Percentiles rank a stretch among this genome's conserved stretches.
These are phyloP conservation scores for Asterophora lycoperdoides DNA, from an alignment of 768 basidiomycete species.

Conservation along the genomic window DNA sequence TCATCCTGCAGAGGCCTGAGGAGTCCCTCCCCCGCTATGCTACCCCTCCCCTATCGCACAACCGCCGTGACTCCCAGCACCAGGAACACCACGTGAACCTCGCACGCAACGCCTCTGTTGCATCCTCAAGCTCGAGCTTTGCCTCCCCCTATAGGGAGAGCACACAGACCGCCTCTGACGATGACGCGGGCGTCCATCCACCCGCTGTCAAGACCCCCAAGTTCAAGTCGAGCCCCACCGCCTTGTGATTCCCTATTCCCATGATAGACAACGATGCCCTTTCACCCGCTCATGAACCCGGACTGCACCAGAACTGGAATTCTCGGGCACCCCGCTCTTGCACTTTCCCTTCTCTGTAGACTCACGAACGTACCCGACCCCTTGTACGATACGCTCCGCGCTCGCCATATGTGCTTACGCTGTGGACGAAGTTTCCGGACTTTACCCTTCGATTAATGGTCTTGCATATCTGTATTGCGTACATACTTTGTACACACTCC, in stretches of 20 bases:
- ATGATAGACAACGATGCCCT: too few relatives aligned
- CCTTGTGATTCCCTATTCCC: slow-evolving; percentile 15
- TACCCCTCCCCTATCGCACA: slow-evolving; percentile 26
- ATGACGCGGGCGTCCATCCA: background rate
- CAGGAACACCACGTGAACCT: slow-evolving; percentile 14
- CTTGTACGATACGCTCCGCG: too few relatives aligned
- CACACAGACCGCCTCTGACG: slow-evolving; percentile 9
- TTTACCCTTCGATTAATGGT: slow-evolving; percentile 4
- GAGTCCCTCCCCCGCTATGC: slow-evolving; percentile 55
- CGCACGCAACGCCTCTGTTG: slow-evolving; percentile 27
- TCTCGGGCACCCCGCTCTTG: background rate
- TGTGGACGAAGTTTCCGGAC: background rate
- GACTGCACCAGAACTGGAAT: slow-evolving; percentile 11
- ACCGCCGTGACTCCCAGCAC: background rate
- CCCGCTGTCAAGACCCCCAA: slow-evolving; percentile 11
- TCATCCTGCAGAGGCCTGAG: slow-evolving; percentile 51
- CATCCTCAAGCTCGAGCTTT: slow-evolving; percentile 33
- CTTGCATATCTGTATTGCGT: background rate
- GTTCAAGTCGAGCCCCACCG: slow-evolving; percentile 33
- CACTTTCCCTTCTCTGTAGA: background rate
- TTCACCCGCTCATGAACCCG: too few relatives aligned
- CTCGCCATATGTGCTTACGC: background rate
- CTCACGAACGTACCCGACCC: background rate
- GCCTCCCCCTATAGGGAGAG: slow-evolving; percentile 29
- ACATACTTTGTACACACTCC: background rate